These are phyloP conservation scores for Priceomyces carsonii DNA, from an alignment of 805 yeast species.

Conservation along the genomic window DNA sequence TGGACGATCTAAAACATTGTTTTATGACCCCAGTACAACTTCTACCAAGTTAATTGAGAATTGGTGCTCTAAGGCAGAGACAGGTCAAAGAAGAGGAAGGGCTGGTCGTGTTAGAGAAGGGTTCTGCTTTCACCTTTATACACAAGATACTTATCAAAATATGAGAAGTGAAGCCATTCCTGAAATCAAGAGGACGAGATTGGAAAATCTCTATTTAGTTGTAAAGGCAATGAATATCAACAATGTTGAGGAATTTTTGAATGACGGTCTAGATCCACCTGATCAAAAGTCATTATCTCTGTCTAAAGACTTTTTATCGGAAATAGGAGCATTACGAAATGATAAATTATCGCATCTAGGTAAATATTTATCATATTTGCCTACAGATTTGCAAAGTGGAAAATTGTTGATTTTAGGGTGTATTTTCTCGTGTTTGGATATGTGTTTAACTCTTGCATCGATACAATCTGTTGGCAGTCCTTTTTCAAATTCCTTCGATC, in stretches of 20 bases:
- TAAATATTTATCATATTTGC: constrained; percentile 72
- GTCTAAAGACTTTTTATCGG: constrained; percentile 54
- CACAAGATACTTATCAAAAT: constrained; percentile 51
- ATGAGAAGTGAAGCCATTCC: constrained; percentile 82
- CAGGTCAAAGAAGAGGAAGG: constrained; percentile 90
- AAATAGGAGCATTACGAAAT: constrained; percentile 68
- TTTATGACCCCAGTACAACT: constrained; percentile 66
- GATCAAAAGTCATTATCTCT: constrained; percentile 47
- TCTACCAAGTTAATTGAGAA: constrained; percentile 71
- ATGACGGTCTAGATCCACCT: constrained; percentile 84
- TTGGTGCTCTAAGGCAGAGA: constrained; percentile 91
- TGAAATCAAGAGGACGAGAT: constrained; percentile 80
- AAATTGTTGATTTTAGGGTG: constrained; percentile 79
- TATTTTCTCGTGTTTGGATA: constrained; percentile 77
- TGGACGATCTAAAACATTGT: constrained; percentile 80
- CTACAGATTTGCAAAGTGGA: constrained; percentile 84
- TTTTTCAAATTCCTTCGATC: constrained; percentile 61
- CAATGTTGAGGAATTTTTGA: constrained; percentile 68
- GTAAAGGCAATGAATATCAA: constrained; percentile 88
- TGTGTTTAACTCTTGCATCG: constrained; percentile 79
- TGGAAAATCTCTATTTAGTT: constrained; percentile 78
- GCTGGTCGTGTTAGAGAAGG: constrained; percentile 95
- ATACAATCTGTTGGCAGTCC: constrained; percentile 74
- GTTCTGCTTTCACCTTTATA: constrained; percentile 75
- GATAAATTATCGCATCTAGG: constrained; percentile 73